phyloP scores from a whole-genome alignment of 2,329 filamentous ascomycete genomes.

The Keithomyces neogunnii region DNA sequence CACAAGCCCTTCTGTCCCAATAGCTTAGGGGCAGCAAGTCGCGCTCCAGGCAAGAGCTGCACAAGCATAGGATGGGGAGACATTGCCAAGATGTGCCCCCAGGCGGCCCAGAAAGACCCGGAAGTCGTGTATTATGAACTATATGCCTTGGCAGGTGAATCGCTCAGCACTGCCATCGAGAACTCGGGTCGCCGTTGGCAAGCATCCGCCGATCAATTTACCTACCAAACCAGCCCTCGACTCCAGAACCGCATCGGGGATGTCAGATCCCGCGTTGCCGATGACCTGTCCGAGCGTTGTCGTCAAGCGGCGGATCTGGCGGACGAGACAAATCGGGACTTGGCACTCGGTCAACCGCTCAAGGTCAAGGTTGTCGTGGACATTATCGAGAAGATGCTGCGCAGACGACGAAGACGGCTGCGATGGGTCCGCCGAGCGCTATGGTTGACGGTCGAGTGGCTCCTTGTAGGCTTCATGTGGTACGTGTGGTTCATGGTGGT shows the following conservation, averaged over 20 bases:
- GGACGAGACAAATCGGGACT: constrained; percentile 66
- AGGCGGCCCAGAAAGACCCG: constrained; percentile 22
- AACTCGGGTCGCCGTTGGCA: constrained; percentile 47
- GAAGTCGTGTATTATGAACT: constrained; percentile 32
- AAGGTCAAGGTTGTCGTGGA: constrained; percentile 75
- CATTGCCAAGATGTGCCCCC: constrained; percentile 32
- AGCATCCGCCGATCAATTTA: constrained; percentile 51
- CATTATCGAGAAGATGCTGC: constrained; percentile 66
- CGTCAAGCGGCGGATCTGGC: constrained; percentile 67
- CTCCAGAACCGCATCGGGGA: constrained; percentile 40
- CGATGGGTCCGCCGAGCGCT: constrained; percentile 67
- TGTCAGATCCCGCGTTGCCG: constrained; percentile 37
- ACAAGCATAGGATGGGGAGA: constrained; percentile 30
- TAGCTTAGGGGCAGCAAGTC: constrained; percentile 12
- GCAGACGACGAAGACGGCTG: constrained; percentile 58
- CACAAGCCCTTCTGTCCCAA: constrained; percentile 24
- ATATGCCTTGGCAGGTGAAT: constrained; percentile 45
- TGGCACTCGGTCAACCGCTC: constrained; percentile 69
- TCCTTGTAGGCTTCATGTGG: constrained; percentile 85
- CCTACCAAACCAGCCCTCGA: constrained; percentile 43
- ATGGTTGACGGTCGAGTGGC: constrained; percentile 82
- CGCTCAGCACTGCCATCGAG: constrained; percentile 39
- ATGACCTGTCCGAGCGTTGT: constrained; percentile 52
- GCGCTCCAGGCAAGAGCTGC: constrained; percentile 12
- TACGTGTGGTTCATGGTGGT: constrained; percentile 87